A percentile compares a stretch with the other conserved stretches of the same genome.
These are phyloP conservation scores for Paecilomyces sp. DNA, from an alignment of 2,329 filamentous ascomycete genomes.

Conservation along the genomic window DNA sequence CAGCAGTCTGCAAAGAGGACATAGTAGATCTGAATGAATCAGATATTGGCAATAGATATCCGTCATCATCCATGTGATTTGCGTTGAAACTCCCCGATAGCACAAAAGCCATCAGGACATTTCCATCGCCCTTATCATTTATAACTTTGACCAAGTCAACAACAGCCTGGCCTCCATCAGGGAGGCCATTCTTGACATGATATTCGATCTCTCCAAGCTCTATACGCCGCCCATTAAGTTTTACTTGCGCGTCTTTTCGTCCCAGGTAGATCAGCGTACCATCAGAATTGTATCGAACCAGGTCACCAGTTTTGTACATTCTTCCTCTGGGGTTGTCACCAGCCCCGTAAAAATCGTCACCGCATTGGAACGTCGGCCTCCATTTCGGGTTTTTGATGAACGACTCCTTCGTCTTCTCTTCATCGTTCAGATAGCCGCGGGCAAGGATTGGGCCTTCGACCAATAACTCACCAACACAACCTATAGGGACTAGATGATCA, in stretches of 20 bases:
- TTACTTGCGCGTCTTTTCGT: slow-evolving; percentile 54
- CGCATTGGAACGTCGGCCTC: slow-evolving; percentile 3
- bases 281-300: slow-evolving; percentile 13
- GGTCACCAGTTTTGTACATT: slow-evolving; percentile 21
- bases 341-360: background rate
- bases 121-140: background rate
- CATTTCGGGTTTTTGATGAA: slow-evolving; percentile 16
- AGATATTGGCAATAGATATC: slow-evolving; percentile 4
- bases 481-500: slow-evolving; percentile 21
- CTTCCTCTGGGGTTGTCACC: background rate
- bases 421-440: slow-evolving; percentile 25
- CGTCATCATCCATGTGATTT: background rate
- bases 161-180: slow-evolving; percentile 12
- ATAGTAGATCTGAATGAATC: background rate
- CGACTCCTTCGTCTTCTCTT: slow-evolving; percentile 6
- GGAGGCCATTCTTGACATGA: slow-evolving; percentile 13
- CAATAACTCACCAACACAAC: slow-evolving; percentile 34
- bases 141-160: slow-evolving; percentile 10
- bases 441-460: slow-evolving; percentile 33
- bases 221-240: slow-evolving; percentile 54
- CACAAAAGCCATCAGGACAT: slow-evolving; percentile 15
- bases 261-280: slow-evolving; percentile 13
- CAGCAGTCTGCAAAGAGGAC: slow-evolving; percentile 10
- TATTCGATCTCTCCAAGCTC: slow-evolving; percentile 45
- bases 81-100: slow-evolving; percentile 2